Conservation (phyloP, 495 filamentous ascomycete species). For the Letharia columbiana region DNA sequence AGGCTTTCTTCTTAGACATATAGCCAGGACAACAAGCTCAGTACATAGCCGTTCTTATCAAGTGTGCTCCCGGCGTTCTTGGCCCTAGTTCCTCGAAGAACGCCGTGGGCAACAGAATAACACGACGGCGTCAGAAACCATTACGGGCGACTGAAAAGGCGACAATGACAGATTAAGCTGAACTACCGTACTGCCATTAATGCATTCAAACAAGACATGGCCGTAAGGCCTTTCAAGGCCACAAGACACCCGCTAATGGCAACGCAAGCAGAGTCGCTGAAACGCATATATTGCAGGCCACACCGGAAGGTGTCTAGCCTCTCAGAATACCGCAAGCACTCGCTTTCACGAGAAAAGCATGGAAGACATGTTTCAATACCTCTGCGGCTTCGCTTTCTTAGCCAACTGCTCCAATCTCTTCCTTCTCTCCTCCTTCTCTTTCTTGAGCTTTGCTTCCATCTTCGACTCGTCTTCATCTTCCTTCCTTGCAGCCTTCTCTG, state of each 20-base stretch:
- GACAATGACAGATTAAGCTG: not conserved
- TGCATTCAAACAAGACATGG: not conserved
- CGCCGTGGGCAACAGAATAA: not conserved
- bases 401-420: slow-evolving; percentile 42
- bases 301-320: not conserved
- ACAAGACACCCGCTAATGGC: not conserved
- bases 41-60: not conserved
- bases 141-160: not conserved
- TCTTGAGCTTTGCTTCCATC: slow-evolving; percentile 46
- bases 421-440: slow-evolving; percentile 49
- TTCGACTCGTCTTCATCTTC: slow-evolving; percentile 53
- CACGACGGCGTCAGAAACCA: not conserved
- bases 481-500: slow-evolving; percentile 41
- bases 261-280: not conserved
- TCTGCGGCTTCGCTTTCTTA: slow-evolving; percentile 21
- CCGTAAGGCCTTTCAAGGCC: not conserved
- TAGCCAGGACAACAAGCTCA: not conserved
- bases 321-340: not conserved
- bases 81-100: not conserved
- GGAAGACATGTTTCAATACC: slow-evolving; percentile 15
- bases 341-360: not conserved
- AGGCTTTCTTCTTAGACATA: not conserved
- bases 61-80: not conserved
- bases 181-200: not conserved
- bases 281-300: not conserved